Percentiles rank a stretch among this genome's conserved stretches.
phyloP scores from a whole-genome alignment of 1,139 yeast genomes.

The Maudiozyma humilis region DNA sequence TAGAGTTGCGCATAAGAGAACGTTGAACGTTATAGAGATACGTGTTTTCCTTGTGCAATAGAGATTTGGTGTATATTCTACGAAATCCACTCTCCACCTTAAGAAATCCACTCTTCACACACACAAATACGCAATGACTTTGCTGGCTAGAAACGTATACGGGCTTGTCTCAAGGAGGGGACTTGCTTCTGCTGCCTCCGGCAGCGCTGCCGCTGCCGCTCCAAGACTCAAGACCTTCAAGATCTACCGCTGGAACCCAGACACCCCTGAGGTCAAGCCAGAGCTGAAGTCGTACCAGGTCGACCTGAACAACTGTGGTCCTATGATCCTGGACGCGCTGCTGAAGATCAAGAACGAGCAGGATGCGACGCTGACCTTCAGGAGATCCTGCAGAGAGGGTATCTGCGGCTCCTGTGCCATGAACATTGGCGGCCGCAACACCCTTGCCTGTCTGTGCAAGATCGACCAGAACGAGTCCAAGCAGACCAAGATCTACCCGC shows the following conservation, averaged over 20 bases:
- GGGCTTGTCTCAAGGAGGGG: constrained; percentile 21
- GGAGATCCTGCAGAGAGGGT: constrained; percentile 99
- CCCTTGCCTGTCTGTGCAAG: constrained; percentile 92
- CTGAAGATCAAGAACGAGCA: constrained; percentile 93
- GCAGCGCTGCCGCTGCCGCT: constrained; percentile 30
- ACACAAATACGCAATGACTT: neutral
- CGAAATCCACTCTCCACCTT: too few species aligned
- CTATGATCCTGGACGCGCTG: constrained; percentile 94
- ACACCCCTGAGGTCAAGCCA: constrained; percentile 90
- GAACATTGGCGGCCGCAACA: constrained; percentile 97
- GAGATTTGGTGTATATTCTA: too few species aligned
- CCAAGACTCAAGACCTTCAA: constrained; percentile 75
- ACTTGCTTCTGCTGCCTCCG: constrained; percentile 16
- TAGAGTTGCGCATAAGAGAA: too few species aligned
- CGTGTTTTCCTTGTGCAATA: too few species aligned
- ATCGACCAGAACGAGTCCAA: constrained; percentile 72
- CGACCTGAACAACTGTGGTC: constrained; percentile 89
- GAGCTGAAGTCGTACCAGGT: constrained; percentile 72
- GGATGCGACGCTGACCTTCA: constrained; percentile 88
- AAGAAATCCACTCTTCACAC: neutral
- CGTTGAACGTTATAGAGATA: too few species aligned
- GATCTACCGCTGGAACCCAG: constrained; percentile 98
- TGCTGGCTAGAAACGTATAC: constrained; percentile 9
- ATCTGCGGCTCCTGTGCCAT: constrained; percentile 99
- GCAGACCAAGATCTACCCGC: constrained; percentile 84